Conservation (phyloP, 2,329 filamentous ascomycete species). For the Cadophora malorum region DNA sequence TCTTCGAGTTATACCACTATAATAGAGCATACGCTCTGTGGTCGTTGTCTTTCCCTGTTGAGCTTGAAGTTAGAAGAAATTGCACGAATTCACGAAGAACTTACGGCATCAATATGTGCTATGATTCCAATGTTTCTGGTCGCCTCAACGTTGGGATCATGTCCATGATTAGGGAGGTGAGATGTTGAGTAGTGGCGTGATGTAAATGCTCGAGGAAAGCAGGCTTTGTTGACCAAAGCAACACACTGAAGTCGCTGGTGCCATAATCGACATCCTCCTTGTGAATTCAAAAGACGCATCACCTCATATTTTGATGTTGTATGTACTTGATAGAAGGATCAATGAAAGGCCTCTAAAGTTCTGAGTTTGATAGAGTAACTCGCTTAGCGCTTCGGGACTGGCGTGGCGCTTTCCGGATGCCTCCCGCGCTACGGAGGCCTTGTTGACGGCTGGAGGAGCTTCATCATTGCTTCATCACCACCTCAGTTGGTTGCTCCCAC, state of each 20-base stretch:
- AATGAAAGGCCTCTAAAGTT: neutral
- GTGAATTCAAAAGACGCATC: conserved; percentile 39
- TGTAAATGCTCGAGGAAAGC: conserved; percentile 16
- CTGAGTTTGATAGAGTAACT: conserved; percentile 17
- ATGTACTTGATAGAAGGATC: neutral
- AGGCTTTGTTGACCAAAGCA: conserved; percentile 7
- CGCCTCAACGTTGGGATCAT: conserved; percentile 49
- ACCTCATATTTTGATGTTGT: conserved; percentile 32
- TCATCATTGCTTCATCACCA: conserved; percentile 19
- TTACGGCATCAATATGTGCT: conserved; percentile 91
- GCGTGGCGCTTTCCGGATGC: conserved; percentile 30
- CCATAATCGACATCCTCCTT: conserved; percentile 40
- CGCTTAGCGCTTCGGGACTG: conserved; percentile 33
- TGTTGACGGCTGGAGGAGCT: conserved; percentile 20
- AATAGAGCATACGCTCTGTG: conserved; percentile 98
- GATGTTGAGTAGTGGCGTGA: conserved; percentile 34
- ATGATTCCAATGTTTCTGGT: conserved; percentile 98
- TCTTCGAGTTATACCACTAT: conserved; percentile 86
- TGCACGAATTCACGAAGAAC: conserved; percentile 37
- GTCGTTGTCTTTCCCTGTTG: conserved; percentile 90
- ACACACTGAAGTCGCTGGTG: conserved; percentile 33
- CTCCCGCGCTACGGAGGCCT: conserved; percentile 20
- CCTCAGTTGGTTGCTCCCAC: conserved; percentile 18
- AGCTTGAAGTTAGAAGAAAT: too few relatives aligned
- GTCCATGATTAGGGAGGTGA: conserved; percentile 25